phyloP scores from a whole-genome alignment of 768 basidiomycete genomes.

The Asterophora lycoperdoides region DNA sequence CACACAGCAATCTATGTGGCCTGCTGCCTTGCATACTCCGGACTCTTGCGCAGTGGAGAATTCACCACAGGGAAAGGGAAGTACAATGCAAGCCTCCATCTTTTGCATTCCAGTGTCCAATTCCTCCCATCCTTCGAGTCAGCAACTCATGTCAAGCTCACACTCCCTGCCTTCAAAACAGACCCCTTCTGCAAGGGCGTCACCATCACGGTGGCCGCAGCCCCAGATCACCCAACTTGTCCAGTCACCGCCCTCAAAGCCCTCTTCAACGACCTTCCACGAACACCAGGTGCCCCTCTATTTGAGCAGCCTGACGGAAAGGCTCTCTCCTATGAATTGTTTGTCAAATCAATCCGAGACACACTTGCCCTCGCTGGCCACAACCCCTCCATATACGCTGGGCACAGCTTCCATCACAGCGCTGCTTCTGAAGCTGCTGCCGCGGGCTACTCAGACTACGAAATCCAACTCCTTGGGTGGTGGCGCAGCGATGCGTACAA shows the following conservation, averaged over 20 bases:
- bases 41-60: background rate
- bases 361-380: slow-evolving; percentile 8
- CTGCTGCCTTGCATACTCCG: slow-evolving; percentile 18
- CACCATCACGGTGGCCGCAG: slow-evolving; percentile 15
- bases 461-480: slow-evolving; percentile 34
- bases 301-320: slow-evolving; percentile 16
- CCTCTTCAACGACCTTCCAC: background rate
- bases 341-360: slow-evolving; percentile 14
- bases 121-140: too few species aligned
- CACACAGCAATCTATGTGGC: slow-evolving; percentile 15
- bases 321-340: slow-evolving; percentile 10
- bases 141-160: slow-evolving; percentile 22
- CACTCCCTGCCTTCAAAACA: slow-evolving; percentile 32
- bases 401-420: slow-evolving; percentile 27
- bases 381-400: slow-evolving; percentile 16
- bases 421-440: slow-evolving; percentile 27
- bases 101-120: slow-evolving; percentile 21
- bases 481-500: slow-evolving; percentile 37
- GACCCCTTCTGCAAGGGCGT: slow-evolving; percentile 28
- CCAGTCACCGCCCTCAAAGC: slow-evolving; percentile 14
- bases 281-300: slow-evolving; percentile 6
- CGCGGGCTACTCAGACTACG: slow-evolving; percentile 27
- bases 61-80: background rate
- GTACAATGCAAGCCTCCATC: slow-evolving; percentile 12
- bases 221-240: slow-evolving; percentile 13